Conservation (phyloP, 495 filamentous ascomycete genomes). For the Podospora anserina region DNA sequence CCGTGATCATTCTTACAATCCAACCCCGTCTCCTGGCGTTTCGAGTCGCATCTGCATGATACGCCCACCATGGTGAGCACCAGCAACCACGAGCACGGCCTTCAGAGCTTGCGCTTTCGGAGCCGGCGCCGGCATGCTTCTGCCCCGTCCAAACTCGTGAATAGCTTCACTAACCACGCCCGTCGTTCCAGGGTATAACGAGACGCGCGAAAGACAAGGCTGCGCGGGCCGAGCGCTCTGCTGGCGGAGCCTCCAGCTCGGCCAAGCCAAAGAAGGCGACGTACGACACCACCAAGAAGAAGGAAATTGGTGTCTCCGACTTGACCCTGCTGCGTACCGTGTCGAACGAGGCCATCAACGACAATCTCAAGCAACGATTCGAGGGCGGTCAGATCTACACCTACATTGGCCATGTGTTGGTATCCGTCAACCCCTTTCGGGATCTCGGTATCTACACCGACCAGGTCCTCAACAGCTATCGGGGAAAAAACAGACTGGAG, state of each 20-base stretch:
- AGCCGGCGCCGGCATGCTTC: slow-evolving; percentile 1
- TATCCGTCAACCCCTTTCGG: slow-evolving; percentile 98
- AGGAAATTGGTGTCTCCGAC: slow-evolving; percentile 98
- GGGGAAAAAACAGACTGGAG: slow-evolving; percentile 94
- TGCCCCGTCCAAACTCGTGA: not conserved
- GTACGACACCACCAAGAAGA: slow-evolving; percentile 96
- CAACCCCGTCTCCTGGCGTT: slow-evolving; percentile 1
- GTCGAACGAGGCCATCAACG: slow-evolving; percentile 98
- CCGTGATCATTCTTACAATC: not conserved
- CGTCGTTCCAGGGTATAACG: slow-evolving; percentile 51
- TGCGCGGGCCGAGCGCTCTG: slow-evolving; percentile 57
- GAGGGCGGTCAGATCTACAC: slow-evolving; percentile 98
- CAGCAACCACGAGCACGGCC: not conserved
- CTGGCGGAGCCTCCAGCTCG: slow-evolving; percentile 47
- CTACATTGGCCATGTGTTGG: slow-evolving; percentile 99
- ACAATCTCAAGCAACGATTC: slow-evolving; percentile 96
- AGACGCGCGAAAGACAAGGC: slow-evolving; percentile 58
- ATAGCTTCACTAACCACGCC: slow-evolving; percentile 3
- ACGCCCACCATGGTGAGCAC: slow-evolving; percentile 33
- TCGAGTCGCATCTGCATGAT: slow-evolving; percentile 23
- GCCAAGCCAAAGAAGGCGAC: slow-evolving; percentile 89
- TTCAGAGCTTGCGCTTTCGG: slow-evolving; percentile 3
- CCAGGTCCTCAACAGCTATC: slow-evolving; percentile 81
- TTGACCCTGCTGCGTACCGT: slow-evolving; percentile 97
- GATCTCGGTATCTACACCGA: slow-evolving; percentile 99